These are phyloP conservation scores for Populus trichocarpa DNA, from an alignment of 441 rosid species.

Conservation along the genomic window DNA sequence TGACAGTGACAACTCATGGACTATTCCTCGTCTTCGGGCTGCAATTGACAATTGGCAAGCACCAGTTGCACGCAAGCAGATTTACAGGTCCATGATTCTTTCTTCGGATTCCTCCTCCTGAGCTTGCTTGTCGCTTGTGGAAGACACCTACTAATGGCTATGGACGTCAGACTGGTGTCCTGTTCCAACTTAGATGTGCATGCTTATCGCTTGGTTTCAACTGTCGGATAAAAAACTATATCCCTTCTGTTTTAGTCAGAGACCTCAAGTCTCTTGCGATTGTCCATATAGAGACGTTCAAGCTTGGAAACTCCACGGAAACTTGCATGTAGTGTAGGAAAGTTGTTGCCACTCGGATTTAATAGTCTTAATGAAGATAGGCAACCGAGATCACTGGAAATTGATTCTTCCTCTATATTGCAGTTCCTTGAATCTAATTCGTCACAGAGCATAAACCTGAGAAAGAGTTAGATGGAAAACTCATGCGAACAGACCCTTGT, in stretches of 20 bases:
- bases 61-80: not conserved
- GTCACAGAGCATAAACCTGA: not conserved
- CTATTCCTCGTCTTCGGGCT: not conserved
- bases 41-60: not conserved
- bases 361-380: conserved; percentile 22
- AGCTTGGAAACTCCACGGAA: conserved; percentile 27
- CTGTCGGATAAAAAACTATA: no score
- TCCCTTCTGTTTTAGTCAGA: no score
- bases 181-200: no score
- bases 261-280: not conserved
- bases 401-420: not conserved
- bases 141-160: not conserved
- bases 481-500: not conserved
- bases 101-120: no score
- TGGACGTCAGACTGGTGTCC: not conserved
- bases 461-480: not conserved
- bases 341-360: conserved; percentile 30
- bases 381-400: not conserved
- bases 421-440: conserved; percentile 8
- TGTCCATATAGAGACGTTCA: conserved; percentile 20
- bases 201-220: no score
- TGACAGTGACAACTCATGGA: not conserved
- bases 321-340: not conserved
- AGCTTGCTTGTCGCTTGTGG: not conserved
- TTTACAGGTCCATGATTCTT: no score